Evolutionary conservation across 139 green algal species (phyloP), one percentile per base, ranked within the genome.

Genomic region (Coccomyxa sp.): DNA sequence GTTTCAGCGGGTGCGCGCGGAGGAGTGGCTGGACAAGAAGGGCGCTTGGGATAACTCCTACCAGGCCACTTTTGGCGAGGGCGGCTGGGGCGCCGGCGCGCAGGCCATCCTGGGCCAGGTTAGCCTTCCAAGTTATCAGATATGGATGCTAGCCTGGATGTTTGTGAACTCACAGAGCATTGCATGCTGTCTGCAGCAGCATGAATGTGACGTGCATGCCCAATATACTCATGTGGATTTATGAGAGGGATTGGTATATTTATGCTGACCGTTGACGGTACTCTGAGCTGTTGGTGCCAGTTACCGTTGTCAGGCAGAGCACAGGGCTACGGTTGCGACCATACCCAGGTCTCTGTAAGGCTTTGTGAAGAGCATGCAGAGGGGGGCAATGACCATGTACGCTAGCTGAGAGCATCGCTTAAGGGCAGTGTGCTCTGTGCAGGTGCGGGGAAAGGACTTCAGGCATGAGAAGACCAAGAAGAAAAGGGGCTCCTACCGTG

Each of bases 401-500:
- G n/a, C n/a, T n/a, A n/a, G n/a, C n/a, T n/a, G n/a, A n/a, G n/a
- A n/a, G n/a, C n/a, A n/a, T n/a, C n/a, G n/a, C n/a, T n/a, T 7
- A 64, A 10, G 27, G 22, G 50, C 3, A 64, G 50, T 18, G 2
- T 2, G 22, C 18, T 6, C 5, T 64, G 74, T 76, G 58, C 80
- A 90, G 82, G 88, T 92, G 34, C 80, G 89, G 6, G 89, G 89
- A 58, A 97, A 93, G 86, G 93, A 98, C 83, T 99, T 99, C 85
- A 87, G 96, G 10, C 96, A 99, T 75, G 96, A 99, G 82, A 99
- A 99, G 91, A 99, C 95, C 6, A 99, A 99, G 91, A 99, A 99
- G 89, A 99, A 99, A 90, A 88, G 96, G 6, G 96, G 96, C 41
- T 92, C 82, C 14, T 99, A 99, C 87, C 83, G 87, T 41, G 96